Conservation (phyloP, 1,284 basidiomycete species). For the Papiliotrema nemorosa region DNA sequence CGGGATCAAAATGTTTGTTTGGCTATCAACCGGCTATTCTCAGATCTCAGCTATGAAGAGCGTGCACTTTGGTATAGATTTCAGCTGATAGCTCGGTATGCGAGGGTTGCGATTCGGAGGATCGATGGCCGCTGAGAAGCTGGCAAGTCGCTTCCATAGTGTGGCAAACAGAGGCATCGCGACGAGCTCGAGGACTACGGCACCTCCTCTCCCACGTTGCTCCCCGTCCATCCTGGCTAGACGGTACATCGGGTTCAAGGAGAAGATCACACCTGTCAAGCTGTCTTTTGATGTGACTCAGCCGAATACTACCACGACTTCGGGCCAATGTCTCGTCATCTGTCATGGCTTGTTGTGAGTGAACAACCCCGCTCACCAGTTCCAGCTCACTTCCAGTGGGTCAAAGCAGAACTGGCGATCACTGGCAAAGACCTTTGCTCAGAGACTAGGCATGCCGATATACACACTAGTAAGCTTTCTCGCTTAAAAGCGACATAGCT, state of each 20-base stretch:
- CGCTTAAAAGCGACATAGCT: not conserved
- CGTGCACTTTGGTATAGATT: too few relatives aligned
- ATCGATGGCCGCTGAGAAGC: too few relatives aligned
- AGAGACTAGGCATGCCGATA: constrained; percentile 52
- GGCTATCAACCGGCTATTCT: too few relatives aligned
- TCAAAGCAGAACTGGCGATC: constrained; percentile 60
- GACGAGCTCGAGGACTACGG: too few relatives aligned
- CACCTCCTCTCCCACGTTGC: too few relatives aligned
- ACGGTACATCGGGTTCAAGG: not conserved
- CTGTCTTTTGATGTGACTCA: constrained; percentile 42
- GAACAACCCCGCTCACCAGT: not conserved
- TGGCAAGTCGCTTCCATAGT: too few relatives aligned
- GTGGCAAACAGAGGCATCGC: too few relatives aligned
- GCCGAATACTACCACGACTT: constrained; percentile 17
- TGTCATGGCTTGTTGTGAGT: constrained; percentile 54
- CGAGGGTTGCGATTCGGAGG: too few relatives aligned
- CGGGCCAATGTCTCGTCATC: constrained; percentile 49
- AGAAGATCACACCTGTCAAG: constrained; percentile 25
- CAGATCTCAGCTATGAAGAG: too few relatives aligned
- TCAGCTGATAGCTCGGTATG: too few relatives aligned
- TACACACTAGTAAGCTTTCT: constrained; percentile 51
- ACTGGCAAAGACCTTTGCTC: constrained; percentile 52
- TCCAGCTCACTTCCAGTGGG: constrained; percentile 37
- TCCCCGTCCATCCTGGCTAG: not conserved
- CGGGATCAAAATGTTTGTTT: too few relatives aligned